Percentiles rank a stretch among this genome's conserved stretches.
Evolutionary conservation across 306 rosid genomes (phyloP).

Genomic region (Citrullus colocynthis): DNA sequence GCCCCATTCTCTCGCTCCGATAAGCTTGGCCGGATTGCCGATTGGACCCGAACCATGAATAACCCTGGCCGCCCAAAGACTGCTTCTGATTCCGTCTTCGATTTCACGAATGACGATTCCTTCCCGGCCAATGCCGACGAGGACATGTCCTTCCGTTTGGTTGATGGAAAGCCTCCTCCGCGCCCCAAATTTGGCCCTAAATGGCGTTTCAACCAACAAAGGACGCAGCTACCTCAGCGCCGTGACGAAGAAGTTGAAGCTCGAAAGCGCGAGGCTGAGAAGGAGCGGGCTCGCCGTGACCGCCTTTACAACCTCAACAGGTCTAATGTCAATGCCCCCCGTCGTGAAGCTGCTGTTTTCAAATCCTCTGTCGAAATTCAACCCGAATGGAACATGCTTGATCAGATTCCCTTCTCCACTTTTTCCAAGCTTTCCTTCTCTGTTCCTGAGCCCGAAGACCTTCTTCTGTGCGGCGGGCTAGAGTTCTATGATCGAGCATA

Average conservation of each 20-base stretch:
- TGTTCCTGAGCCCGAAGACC: constrained; percentile 75
- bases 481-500: constrained; percentile 65
- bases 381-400: constrained; percentile 94
- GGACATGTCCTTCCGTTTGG: constrained; percentile 63
- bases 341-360: constrained; percentile 81
- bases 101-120: constrained; percentile 72
- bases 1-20: constrained; percentile 92
- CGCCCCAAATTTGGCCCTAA: constrained; percentile 75
- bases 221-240: constrained; percentile 72
- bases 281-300: constrained; percentile 82
- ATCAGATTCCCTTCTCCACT: constrained; percentile 82
- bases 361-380: constrained; percentile 86
- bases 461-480: constrained; percentile 63
- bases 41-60: constrained; percentile 74
- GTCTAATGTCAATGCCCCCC: constrained; percentile 39
- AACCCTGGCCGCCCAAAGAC: constrained; percentile 50
- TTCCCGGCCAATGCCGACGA: constrained; percentile 53
- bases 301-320: constrained; percentile 65
- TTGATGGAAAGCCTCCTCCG: constrained; percentile 82
- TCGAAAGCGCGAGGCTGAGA: constrained; percentile 69
- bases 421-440: constrained; percentile 83
- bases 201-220: constrained; percentile 74
- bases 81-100: constrained; percentile 69
- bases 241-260: constrained; percentile 94
- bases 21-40: constrained; percentile 80